Percentiles rank a stretch among this genome's conserved stretches.
Evolutionary conservation across 1,284 basidiomycete genomes (phyloP).

Genomic region (Mrakiaceae sp.): DNA sequence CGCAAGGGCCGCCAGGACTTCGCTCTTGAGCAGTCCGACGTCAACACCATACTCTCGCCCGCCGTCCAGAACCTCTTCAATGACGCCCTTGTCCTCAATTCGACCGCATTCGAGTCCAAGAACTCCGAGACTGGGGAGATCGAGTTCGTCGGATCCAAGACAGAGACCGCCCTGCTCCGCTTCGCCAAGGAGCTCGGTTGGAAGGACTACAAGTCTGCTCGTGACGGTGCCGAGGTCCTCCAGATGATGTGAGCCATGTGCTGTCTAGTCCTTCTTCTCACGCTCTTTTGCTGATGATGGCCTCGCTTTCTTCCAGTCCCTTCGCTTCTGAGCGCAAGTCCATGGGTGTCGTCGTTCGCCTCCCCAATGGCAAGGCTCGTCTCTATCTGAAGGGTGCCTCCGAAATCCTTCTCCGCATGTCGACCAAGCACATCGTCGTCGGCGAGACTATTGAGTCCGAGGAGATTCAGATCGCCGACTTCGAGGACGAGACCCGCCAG

Average conservation of each 20-base stretch:
- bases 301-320: constrained; percentile 37
- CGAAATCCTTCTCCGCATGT: constrained; percentile 76
- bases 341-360: constrained; percentile 80
- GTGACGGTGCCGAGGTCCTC: constrained; percentile 54
- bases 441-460: constrained; percentile 25
- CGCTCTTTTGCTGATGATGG: neutral
- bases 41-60: constrained; percentile 54
- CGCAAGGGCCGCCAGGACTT: constrained; percentile 49
- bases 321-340: constrained; percentile 92
- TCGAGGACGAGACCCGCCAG: constrained; percentile 53
- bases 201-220: constrained; percentile 58
- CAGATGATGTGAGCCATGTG: constrained; percentile 53
- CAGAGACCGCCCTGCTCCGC: constrained; percentile 82
- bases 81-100: constrained; percentile 80
- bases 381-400: constrained; percentile 86
- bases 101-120: constrained; percentile 84
- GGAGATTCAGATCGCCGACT: constrained; percentile 47
- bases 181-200: constrained; percentile 82
- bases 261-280: neutral
- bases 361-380: constrained; percentile 50
- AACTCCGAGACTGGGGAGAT: constrained; percentile 53
- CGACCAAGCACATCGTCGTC: constrained; percentile 58
- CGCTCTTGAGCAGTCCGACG: constrained; percentile 62
- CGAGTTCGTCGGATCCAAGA: constrained; percentile 87
- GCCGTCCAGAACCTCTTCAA: constrained; percentile 63